phyloP scores from a whole-genome alignment of 148 eudicot genomes.

The Selenicereus undatus region DNA sequence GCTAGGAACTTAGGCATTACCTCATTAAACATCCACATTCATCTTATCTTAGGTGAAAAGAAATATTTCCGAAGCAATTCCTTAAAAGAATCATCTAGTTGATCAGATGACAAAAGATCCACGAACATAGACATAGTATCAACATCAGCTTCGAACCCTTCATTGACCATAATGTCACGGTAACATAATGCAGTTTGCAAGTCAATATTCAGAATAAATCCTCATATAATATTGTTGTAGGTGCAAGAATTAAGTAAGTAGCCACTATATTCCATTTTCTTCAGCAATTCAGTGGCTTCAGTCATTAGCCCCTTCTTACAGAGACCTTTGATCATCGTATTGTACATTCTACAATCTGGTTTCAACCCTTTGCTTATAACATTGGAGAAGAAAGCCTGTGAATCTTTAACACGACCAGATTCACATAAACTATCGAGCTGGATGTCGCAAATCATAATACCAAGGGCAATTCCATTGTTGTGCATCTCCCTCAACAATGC shows the following conservation, averaged over 20 bases:
- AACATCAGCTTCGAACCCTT: not conserved
- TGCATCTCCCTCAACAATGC: no score
- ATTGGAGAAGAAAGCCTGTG: no score
- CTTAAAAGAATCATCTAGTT: not conserved
- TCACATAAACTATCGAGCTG: no score
- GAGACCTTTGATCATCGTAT: not conserved
- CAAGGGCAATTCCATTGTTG: no score
- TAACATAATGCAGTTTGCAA: not conserved
- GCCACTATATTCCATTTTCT: conserved; percentile 12
- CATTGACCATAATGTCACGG: not conserved
- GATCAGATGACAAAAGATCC: not conserved
- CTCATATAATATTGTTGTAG: conserved; percentile 8
- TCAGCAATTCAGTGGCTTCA: conserved; percentile 7
- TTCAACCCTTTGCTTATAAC: no score
- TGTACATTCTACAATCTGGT: no score
- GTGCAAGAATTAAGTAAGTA: conserved; percentile 9
- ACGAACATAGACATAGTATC: not conserved
- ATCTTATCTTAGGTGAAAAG: not conserved
- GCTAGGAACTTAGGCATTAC: no score
- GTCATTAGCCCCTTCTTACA: conserved; percentile 4
- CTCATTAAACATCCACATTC: not conserved
- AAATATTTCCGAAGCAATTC: not conserved
- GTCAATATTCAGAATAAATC: not conserved
- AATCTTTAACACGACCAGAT: no score
- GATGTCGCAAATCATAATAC: no score